Conservation (phyloP, 192 early-diverging fungal species). For the Chytriomyces sp. region DNA sequence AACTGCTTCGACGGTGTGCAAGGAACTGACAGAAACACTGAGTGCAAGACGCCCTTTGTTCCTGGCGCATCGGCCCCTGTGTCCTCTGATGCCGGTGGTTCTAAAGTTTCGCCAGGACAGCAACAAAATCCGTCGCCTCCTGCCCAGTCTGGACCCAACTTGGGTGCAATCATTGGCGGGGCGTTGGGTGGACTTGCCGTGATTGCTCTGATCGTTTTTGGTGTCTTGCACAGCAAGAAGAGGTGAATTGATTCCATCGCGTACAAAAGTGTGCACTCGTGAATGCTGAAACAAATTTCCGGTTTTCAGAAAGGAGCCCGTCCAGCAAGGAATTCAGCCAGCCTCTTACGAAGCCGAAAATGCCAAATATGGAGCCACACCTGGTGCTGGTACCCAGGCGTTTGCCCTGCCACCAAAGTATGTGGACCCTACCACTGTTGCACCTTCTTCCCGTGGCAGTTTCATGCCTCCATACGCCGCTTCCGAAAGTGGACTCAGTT, state of each 20-base stretch:
- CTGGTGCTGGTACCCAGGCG: not conserved
- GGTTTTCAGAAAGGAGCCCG: not conserved
- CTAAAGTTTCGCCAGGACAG: not conserved
- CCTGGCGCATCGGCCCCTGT: not conserved
- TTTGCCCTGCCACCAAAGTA: constrained; percentile 1
- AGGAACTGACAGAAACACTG: not conserved
- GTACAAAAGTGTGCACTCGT: not conserved
- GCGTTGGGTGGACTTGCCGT: not conserved
- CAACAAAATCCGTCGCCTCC: not conserved
- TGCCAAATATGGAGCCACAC: too few relatives aligned
- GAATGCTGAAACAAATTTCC: not conserved
- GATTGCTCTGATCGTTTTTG: not conserved
- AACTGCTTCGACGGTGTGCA: not conserved
- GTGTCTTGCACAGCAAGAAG: not conserved
- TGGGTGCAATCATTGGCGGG: not conserved
- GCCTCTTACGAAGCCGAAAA: not conserved
- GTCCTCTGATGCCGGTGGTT: not conserved
- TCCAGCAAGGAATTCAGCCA: not conserved
- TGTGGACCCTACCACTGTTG: not conserved
- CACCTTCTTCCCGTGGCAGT: not conserved
- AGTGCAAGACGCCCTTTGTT: not conserved
- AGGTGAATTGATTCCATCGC: not conserved
- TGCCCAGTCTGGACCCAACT: not conserved
- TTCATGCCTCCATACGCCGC: not conserved
- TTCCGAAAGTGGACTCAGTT: not conserved